phyloP scores from a whole-genome alignment of 129 eudicot species.

The Flaveria sonorensis region DNA sequence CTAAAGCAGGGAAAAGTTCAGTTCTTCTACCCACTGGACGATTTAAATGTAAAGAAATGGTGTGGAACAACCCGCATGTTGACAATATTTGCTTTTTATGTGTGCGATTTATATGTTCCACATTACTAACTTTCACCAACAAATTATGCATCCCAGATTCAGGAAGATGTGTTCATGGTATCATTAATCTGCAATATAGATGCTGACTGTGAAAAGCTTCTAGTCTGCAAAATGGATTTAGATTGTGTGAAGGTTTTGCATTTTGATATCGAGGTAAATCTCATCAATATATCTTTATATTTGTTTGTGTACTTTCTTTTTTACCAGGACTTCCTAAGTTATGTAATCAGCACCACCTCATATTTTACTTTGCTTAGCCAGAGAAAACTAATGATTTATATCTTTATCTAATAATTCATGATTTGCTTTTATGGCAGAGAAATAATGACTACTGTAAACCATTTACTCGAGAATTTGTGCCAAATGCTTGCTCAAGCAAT shows the following conservation, averaged over 20 bases:
- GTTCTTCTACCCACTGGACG: conserved; percentile 84
- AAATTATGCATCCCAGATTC: conserved; percentile 49
- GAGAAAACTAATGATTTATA: not conserved
- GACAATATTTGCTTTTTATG: conserved; percentile 1
- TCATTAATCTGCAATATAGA: conserved; percentile 92
- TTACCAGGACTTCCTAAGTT: not conserved
- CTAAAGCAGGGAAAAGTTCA: conserved; percentile 89
- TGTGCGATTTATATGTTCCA: not conserved
- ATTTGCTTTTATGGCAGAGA: conserved; percentile 42
- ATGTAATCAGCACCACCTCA: not conserved
- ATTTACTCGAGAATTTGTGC: conserved; percentile 43
- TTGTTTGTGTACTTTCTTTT: conserved; percentile 2
- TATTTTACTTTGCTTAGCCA: not conserved
- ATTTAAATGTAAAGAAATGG: conserved; percentile 90
- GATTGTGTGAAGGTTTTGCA: conserved; percentile 87
- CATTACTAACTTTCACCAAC: conserved; percentile 1
- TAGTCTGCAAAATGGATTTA: conserved; percentile 87
- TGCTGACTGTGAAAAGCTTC: conserved; percentile 75
- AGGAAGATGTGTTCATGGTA: conserved; percentile 82
- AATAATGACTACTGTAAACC: conserved; percentile 38
- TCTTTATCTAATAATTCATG: not conserved
- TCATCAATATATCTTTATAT: conserved; percentile 5
- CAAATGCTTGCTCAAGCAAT: conserved; percentile 47
- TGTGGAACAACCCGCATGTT: conserved; percentile 38
- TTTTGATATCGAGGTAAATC: conserved; percentile 85